Conservation (phyloP, 2,329 filamentous ascomycete genomes). For the Ciborinia camelliae region DNA sequence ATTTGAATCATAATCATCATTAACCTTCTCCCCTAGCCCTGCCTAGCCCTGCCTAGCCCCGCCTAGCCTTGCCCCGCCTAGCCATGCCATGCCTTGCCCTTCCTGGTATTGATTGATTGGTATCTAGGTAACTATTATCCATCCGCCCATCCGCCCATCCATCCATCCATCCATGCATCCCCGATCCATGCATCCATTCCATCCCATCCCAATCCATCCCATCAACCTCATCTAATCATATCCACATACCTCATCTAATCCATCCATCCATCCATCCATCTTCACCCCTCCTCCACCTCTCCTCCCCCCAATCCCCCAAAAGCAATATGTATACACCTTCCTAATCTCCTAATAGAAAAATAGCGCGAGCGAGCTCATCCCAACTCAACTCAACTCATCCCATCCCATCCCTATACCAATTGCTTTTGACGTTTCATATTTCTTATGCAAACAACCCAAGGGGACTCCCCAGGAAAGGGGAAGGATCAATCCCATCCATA, state of each 20-base stretch:
- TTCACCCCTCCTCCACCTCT: not conserved
- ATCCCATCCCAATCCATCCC: not conserved
- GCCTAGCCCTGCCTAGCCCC: too few relatives aligned
- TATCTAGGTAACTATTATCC: slow-evolving; percentile 14
- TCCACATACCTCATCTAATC: slow-evolving; percentile 8
- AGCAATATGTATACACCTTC: not conserved
- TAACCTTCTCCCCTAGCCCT: too few relatives aligned
- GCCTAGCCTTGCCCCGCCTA: too few relatives aligned
- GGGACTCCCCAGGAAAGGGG: not conserved
- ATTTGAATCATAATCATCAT: too few relatives aligned
- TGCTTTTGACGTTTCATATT: too few relatives aligned
- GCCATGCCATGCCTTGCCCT: not conserved
- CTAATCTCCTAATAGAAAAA: too few relatives aligned
- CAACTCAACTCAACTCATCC: too few relatives aligned
- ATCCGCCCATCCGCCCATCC: too few relatives aligned
- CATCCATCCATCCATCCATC: too few relatives aligned
- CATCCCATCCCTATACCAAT: slow-evolving; percentile 14
- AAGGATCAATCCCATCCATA: too few relatives aligned
- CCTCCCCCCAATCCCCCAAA: not conserved
- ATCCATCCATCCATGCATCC: too few relatives aligned
- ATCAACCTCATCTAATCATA: slow-evolving; percentile 13
- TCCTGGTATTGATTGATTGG: slow-evolving; percentile 14
- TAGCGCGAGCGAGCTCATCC: slow-evolving; percentile 12
- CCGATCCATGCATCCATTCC: not conserved
- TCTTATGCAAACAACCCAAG: not conserved